A percentile compares a stretch with the other conserved stretches of the same genome.
phyloP scores from a whole-genome alignment of 306 rosid species.

The Argentina anserina region DNA sequence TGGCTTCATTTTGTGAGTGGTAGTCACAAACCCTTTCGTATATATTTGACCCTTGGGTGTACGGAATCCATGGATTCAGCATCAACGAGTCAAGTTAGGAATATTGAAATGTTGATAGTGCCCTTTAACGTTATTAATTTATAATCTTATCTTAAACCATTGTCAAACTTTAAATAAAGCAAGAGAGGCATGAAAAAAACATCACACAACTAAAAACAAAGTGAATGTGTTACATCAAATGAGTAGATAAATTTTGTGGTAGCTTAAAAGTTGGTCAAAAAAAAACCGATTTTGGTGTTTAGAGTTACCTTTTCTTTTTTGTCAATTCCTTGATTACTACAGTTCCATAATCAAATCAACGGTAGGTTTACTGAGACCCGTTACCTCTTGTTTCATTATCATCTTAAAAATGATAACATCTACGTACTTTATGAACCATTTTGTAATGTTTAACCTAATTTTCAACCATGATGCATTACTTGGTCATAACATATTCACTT shows the following conservation, averaged over 20 bases:
- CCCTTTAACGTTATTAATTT: not conserved
- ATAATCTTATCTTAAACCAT: not conserved
- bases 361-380: too few relatives aligned
- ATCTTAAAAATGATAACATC: too few relatives aligned
- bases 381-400: too few relatives aligned
- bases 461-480: too few relatives aligned
- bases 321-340: too few relatives aligned
- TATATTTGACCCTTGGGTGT: constrained; percentile 19
- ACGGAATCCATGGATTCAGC: constrained; percentile 43
- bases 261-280: too few relatives aligned
- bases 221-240: not conserved
- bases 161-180: not conserved
- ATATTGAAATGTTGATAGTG: not conserved
- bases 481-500: too few relatives aligned
- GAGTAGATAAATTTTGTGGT: not conserved
- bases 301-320: too few relatives aligned
- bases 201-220: not conserved
- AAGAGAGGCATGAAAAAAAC: not conserved
- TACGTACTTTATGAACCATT: too few relatives aligned
- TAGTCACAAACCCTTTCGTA: constrained; percentile 8
- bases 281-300: too few relatives aligned
- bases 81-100: constrained; percentile 25
- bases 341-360: too few relatives aligned
- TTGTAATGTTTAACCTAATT: too few relatives aligned
- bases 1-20: not conserved